Evolutionary conservation across 176 grass and related monocot species (phyloP).

Genomic region (Neostapfia colusana): DNA sequence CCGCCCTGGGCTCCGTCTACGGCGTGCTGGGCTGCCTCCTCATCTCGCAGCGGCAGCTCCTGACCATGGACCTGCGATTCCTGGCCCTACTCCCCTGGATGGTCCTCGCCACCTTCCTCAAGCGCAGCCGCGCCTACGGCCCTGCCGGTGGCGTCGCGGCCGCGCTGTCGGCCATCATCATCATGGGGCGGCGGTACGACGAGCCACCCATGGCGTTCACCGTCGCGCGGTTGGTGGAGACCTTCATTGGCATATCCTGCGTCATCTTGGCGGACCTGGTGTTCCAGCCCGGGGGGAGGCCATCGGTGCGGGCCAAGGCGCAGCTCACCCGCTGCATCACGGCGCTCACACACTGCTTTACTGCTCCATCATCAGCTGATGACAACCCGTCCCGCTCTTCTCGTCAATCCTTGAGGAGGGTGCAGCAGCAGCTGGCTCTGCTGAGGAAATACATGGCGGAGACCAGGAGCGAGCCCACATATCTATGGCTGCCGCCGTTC

Average conservation of each 20-base stretch:
- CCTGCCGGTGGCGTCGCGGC: constrained; percentile 49
- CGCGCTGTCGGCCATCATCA: constrained; percentile 55
- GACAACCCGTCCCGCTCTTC: no score
- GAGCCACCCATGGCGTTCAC: constrained; percentile 62
- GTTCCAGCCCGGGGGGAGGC: constrained; percentile 62
- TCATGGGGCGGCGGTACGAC: constrained; percentile 67
- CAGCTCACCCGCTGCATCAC: constrained; percentile 49
- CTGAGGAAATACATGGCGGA: constrained; percentile 46
- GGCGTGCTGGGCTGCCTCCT: constrained; percentile 57
- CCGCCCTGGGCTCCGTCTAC: constrained; percentile 64
- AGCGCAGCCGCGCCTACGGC: constrained; percentile 62
- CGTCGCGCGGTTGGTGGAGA: constrained; percentile 59
- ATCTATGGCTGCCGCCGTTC: constrained; percentile 66
- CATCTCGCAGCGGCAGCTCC: constrained; percentile 46
- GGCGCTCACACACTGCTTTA: constrained; percentile 36
- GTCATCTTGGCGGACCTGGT: constrained; percentile 49
- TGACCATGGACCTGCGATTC: constrained; percentile 73
- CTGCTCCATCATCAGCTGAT: no score
- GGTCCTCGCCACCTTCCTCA: constrained; percentile 60
- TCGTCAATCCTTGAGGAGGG: not conserved
- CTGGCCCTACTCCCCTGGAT: constrained; percentile 72
- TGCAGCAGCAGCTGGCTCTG: constrained; percentile 37
- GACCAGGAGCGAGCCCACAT: constrained; percentile 57
- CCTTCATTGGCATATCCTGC: constrained; percentile 70
- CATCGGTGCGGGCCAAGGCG: constrained; percentile 51